Percentiles rank a stretch among this genome's conserved stretches.
Conservation (phyloP, 164 flowering plant species). For the Aristolochia contorta region DNA sequence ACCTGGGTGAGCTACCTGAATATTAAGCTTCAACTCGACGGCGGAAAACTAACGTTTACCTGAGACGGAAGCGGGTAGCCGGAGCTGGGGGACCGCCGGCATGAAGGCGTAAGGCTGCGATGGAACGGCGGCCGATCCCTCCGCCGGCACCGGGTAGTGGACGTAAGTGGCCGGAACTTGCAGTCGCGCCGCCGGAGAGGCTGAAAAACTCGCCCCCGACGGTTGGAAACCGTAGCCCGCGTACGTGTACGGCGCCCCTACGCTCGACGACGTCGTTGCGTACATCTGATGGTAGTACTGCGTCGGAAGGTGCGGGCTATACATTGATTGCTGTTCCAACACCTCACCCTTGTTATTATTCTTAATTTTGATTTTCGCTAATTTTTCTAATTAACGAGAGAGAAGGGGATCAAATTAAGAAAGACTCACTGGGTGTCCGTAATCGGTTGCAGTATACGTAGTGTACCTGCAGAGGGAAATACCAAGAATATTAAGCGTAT, state of each 20-base stretch:
- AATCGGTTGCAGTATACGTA: slow-evolving; percentile 20
- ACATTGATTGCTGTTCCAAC: slow-evolving; percentile 23
- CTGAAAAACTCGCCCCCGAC: slow-evolving; percentile 35
- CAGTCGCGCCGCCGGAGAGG: slow-evolving; percentile 35
- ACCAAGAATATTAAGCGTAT: no score
- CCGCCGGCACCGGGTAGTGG: slow-evolving; percentile 51
- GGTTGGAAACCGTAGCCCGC: slow-evolving; percentile 44
- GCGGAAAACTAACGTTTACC: no score
- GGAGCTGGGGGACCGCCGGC: background rate
- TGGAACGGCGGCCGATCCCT: slow-evolving; percentile 18
- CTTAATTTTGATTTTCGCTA: no score
- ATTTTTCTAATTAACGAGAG: no score
- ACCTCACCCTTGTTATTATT: no score
- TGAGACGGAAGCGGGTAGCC: background rate
- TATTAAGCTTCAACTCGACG: no score
- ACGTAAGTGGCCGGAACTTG: slow-evolving; percentile 34
- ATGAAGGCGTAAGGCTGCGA: slow-evolving; percentile 14
- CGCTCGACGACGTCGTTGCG: slow-evolving; percentile 25
- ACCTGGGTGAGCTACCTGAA: no score
- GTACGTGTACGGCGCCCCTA: slow-evolving; percentile 48
- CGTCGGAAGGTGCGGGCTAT: slow-evolving; percentile 43
- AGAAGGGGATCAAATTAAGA: no score
- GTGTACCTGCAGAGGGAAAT: slow-evolving; percentile 13
- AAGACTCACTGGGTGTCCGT: slow-evolving; percentile 18
- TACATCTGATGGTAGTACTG: slow-evolving; percentile 26